Conservation (phyloP, 2,329 filamentous ascomycete genomes). For the Venturia nashicola region DNA sequence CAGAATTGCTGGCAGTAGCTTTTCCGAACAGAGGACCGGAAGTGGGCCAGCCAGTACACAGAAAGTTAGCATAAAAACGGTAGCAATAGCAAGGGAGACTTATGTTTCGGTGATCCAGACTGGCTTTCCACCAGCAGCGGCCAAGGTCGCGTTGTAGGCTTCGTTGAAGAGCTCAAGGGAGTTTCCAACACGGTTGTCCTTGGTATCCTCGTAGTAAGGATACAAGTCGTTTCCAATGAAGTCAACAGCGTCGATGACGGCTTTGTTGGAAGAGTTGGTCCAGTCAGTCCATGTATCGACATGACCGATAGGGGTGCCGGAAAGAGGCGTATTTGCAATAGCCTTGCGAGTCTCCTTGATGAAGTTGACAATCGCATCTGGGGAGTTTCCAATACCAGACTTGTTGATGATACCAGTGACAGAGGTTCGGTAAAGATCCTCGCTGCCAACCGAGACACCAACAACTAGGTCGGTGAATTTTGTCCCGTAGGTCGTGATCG, state of each 20-base stretch:
- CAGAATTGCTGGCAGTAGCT: conserved; percentile 1
- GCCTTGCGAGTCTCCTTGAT: conserved; percentile 14
- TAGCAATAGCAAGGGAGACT: background rate
- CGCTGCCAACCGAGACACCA: conserved; percentile 25
- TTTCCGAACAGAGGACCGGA: conserved; percentile 12
- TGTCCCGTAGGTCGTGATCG: conserved; percentile 20
- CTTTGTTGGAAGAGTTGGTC: conserved; percentile 22
- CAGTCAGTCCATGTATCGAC: conserved; percentile 20
- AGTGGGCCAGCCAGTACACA: conserved; percentile 9
- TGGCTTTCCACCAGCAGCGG: conserved; percentile 16
- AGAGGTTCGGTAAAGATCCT: conserved; percentile 48
- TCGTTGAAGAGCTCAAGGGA: conserved; percentile 18
- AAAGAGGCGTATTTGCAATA: conserved; percentile 8
- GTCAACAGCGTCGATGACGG: conserved; percentile 23
- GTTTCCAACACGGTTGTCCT: conserved; percentile 20
- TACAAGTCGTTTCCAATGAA: conserved; percentile 25
- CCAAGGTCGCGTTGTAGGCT: conserved; percentile 19
- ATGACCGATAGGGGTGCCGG: conserved; percentile 18
- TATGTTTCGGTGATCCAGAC: conserved; percentile 27
- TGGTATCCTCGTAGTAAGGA: conserved; percentile 25
- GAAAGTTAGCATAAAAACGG: background rate
- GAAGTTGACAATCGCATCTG: conserved; percentile 5
- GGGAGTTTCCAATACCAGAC: conserved; percentile 1
- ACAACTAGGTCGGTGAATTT: conserved; percentile 19
- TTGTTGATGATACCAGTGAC: conserved; percentile 7